phyloP scores from a whole-genome alignment of 2,329 filamentous ascomycete species.

The Ampelomyces quisqualis region DNA sequence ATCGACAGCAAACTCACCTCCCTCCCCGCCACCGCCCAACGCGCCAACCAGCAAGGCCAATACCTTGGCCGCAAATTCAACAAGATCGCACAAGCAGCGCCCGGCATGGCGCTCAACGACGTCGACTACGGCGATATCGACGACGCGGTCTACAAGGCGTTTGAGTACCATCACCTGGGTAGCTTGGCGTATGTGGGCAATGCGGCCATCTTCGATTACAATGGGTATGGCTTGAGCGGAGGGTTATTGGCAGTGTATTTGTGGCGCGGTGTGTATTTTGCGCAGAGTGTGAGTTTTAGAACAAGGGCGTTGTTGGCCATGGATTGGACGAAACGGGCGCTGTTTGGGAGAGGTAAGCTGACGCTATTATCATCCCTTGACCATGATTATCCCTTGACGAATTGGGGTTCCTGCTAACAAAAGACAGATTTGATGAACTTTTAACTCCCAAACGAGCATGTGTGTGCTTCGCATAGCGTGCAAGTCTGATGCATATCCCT shows the following conservation, averaged over 20 bases:
- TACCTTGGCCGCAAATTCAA: slow-evolving; percentile 95
- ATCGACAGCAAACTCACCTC: slow-evolving; percentile 95
- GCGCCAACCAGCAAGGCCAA: slow-evolving; percentile 90
- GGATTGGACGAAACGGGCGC: slow-evolving; percentile 96
- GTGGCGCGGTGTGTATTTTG: slow-evolving; percentile 96
- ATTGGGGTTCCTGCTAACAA: slow-evolving; percentile 4
- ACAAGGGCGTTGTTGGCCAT: slow-evolving; percentile 88
- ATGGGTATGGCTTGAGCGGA: slow-evolving; percentile 74
- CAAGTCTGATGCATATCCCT: not conserved
- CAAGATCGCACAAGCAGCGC: slow-evolving; percentile 75
- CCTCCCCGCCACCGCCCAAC: slow-evolving; percentile 90
- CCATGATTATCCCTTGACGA: not conserved
- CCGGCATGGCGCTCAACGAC: slow-evolving; percentile 75
- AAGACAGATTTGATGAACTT: slow-evolving; percentile 26
- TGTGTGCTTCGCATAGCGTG: not conserved
- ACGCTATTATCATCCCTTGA: too few relatives aligned
- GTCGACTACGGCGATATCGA: slow-evolving; percentile 88
- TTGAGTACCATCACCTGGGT: slow-evolving; percentile 90
- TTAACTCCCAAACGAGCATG: slow-evolving; percentile 1
- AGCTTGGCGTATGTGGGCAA: slow-evolving; percentile 95
- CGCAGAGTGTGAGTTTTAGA: slow-evolving; percentile 90
- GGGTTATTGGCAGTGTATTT: slow-evolving; percentile 92
- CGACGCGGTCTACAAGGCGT: slow-evolving; percentile 88
- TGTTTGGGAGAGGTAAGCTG: slow-evolving; percentile 88
- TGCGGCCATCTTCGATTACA: slow-evolving; percentile 89